Base-by-base conservation (phyloP, 1,139 yeast genomes). In the Saccharomyces hybrid region DNA sequence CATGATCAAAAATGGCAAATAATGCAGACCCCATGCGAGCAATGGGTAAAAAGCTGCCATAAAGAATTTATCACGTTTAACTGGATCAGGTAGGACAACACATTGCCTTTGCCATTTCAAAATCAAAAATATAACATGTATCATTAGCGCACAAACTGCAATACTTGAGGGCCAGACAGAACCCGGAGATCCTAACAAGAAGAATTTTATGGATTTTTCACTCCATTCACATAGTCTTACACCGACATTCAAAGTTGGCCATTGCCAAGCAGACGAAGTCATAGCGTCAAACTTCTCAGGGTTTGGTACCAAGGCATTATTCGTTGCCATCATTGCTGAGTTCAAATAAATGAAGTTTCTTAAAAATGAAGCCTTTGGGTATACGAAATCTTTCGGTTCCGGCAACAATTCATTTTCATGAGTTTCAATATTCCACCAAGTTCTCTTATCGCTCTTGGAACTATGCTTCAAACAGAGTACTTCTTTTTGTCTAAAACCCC, bases 401-500 rank as follows among this genome's bases (percentile, higher is more conserved):
- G 95, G 96, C 64, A 93, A 78, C 42, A 82, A 75, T 50, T 78
- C 82, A 71, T 95, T 91, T 64, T 75, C 76, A 74, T 93, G 96
- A 67, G 82, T 79, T 75, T 95, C 99, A 67, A 95, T 78, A 72
- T 93, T 93, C 98, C 99, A 95, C 96, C 97, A 91, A 29, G 97
- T 89, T 75, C 95, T 80, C 78, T 88, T 88, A 73, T 95, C 97
- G 71, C 95, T 86, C 57, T 72, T 78, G 71, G 86, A 84, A 50
- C 96, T 87, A 64, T 78, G 78, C 64, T 82, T 84, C 69, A 83
- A 77, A 75, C 99, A 95, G 4, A 86, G 85, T 58, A 93, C 95
- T 76, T 95, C 99, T 64, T 96, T 93, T 76, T 95, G 99, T 75
- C 95, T 85, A 82, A 90, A 95, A 60, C 99, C 99, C 99, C 99